A percentile compares a stretch with the other conserved stretches of the same genome.
Evolutionary conservation across 805 yeast species (phyloP).

Genomic region (Kuraishia ogatae): DNA sequence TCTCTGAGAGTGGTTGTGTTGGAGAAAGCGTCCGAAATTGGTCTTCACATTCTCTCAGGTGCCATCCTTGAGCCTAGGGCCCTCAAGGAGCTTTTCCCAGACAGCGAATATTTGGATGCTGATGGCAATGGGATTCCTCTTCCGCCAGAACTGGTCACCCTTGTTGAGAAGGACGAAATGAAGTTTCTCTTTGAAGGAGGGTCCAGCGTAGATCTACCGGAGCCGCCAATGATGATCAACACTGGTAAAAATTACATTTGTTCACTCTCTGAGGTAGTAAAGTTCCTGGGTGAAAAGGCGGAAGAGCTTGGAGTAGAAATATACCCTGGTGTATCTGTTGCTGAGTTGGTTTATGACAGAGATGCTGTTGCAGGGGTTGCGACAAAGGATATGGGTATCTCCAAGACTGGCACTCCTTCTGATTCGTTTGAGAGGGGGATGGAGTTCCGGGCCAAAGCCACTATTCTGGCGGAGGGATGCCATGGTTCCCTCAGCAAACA

Average conservation of each 20-base stretch:
- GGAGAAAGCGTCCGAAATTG: constrained; percentile 91
- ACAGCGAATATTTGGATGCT: constrained; percentile 43
- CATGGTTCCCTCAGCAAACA: constrained; percentile 89
- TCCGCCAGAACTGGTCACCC: constrained; percentile 69
- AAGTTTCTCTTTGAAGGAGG: constrained; percentile 52
- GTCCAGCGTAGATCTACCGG: constrained; percentile 65
- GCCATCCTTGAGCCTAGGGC: constrained; percentile 92
- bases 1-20: constrained; percentile 74
- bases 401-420: constrained; percentile 67
- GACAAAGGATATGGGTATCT: constrained; percentile 86
- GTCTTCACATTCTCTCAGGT: constrained; percentile 87
- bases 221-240: constrained; percentile 87
- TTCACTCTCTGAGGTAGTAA: constrained; percentile 72
- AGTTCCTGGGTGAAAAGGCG: constrained; percentile 79
- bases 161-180: constrained; percentile 70
- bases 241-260: constrained; percentile 77
- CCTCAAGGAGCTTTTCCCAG: constrained; percentile 73
- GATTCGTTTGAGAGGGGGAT: constrained; percentile 89
- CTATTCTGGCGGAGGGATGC: constrained; percentile 96
- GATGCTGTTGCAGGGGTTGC: constrained; percentile 80
- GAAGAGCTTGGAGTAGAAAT: constrained; percentile 91
- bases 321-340: constrained; percentile 84
- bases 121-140: constrained; percentile 57
- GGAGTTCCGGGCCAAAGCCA: constrained; percentile 89
- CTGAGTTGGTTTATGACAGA: constrained; percentile 56